Evolutionary conservation across 139 green algal species (phyloP), one percentile per base, ranked within the genome.

Genomic region (Zygnema circumcarinatum): DNA sequence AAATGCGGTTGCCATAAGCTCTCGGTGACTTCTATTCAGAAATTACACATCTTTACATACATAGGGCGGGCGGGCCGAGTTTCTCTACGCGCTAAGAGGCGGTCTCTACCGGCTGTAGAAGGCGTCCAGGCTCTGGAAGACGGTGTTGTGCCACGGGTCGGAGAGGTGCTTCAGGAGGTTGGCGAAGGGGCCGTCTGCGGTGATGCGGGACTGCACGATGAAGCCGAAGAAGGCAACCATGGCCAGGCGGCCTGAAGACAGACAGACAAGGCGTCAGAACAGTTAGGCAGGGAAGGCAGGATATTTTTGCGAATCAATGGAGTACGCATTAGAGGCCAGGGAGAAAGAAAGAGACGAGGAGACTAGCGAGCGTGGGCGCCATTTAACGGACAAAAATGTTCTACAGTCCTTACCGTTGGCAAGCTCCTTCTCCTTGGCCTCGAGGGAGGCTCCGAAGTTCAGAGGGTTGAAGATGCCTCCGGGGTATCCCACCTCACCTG

Each of bases 401-500:
- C n/a, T n/a, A n/a, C n/a, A 68, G 32, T 20, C 39, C 80, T 81
- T 52, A 86, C 85, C 96, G 89, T 97, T 97, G 53, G 92, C 84
- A 85, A 97, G 3, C 82, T 93, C 90, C 89, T 93, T 93, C 79
- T 88, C 85, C 90, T 93, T 92, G 74, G 52, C 33, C 73, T 93
- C 90, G 7, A 92, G 41, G 52, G 67, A 39, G 2, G 35, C 40
- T 16, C 47, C 22, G 53, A 89, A 87, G 2, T 86, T 86, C 1
- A 95, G 85, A 42, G 93, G 93, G 90, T 95, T 94, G 82, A 95
- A 95, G 84, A 92, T 91, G 67, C 93, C 93, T 31, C 93, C 93
- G 31, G 93, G 93, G 92, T 95, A 95, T 38, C 93, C 93, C 29
- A 91, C 85, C 72, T 95, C 85, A 53, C 72, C 38, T 73, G 92